Evolutionary conservation across 164 flowering plant species (phyloP).

Genomic region (Vitis rupestris): DNA sequence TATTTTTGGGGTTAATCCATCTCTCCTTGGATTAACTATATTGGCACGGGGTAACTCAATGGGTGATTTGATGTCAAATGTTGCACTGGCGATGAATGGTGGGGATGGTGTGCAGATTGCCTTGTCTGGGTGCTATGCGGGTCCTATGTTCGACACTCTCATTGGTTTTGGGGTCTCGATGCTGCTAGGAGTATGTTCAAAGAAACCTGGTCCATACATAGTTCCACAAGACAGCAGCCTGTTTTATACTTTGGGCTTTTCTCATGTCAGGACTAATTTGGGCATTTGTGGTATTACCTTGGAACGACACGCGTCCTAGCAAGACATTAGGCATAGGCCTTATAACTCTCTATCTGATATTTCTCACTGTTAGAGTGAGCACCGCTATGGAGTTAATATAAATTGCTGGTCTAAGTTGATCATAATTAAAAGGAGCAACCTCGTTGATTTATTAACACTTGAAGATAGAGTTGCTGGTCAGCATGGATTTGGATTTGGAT

Average conservation of each 20-base stretch:
- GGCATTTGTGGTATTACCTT: slow-evolving; percentile 68
- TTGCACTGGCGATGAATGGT: slow-evolving; percentile 80
- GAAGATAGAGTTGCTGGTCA: no score
- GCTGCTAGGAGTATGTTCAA: slow-evolving; percentile 73
- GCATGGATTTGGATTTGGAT: no score
- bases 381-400: slow-evolving; percentile 50
- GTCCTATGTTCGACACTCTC: slow-evolving; percentile 93
- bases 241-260: slow-evolving; percentile 66
- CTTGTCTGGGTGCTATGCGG: slow-evolving; percentile 92
- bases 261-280: slow-evolving; percentile 68
- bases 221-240: slow-evolving; percentile 67
- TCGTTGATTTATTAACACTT: no score
- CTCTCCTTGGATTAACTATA: slow-evolving; percentile 85
- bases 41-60: slow-evolving; percentile 97
- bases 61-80: slow-evolving; percentile 87
- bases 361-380: slow-evolving; percentile 59
- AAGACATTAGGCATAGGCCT: slow-evolving; percentile 74
- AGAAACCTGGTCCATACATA: slow-evolving; percentile 46
- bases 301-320: slow-evolving; percentile 74
- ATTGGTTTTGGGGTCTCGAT: slow-evolving; percentile 81
- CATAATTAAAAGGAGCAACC: no score
- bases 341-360: slow-evolving; percentile 56
- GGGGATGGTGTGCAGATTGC: slow-evolving; percentile 93
- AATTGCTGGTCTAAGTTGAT: slow-evolving; percentile 29
- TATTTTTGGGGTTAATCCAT: slow-evolving; percentile 72